phyloP scores from a whole-genome alignment of 768 basidiomycete genomes.

The Galerina sulciceps region DNA sequence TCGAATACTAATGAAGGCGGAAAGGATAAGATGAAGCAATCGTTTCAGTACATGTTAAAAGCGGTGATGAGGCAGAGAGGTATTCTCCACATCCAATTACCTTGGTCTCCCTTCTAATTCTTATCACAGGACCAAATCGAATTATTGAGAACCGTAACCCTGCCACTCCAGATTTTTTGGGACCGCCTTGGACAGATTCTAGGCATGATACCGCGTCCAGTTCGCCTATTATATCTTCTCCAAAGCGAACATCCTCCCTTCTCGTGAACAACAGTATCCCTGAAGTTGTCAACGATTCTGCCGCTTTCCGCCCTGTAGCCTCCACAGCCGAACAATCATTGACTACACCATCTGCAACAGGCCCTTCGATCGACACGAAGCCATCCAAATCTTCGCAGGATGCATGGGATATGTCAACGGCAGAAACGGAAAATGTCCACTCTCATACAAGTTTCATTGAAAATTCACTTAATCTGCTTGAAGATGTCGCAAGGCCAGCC shows the following conservation, averaged over 20 bases:
- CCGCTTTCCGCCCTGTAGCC: neutral
- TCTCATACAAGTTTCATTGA: conserved; percentile 9
- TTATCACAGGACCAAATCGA: conserved; percentile 30
- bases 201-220: conserved; percentile 57
- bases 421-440: conserved; percentile 13
- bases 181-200: conserved; percentile 58
- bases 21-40: conserved; percentile 72
- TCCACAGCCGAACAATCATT: conserved; percentile 37
- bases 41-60: conserved; percentile 76
- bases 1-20: conserved; percentile 58
- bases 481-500: conserved; percentile 23
- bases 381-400: conserved; percentile 28
- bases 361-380: conserved; percentile 47
- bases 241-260: neutral
- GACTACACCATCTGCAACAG: conserved; percentile 58
- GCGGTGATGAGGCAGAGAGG: conserved; percentile 59
- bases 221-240: conserved; percentile 34
- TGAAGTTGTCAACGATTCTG: conserved; percentile 6
- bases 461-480: conserved; percentile 15
- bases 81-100: conserved; percentile 25
- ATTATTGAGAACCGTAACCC: conserved; percentile 63
- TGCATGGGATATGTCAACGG: neutral
- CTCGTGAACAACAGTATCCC: conserved; percentile 5
- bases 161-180: conserved; percentile 68
- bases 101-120: neutral